Percentiles rank a stretch among this genome's conserved stretches.
Evolutionary conservation across 345 rosid species (phyloP).

Genomic region (Acer campestre): DNA sequence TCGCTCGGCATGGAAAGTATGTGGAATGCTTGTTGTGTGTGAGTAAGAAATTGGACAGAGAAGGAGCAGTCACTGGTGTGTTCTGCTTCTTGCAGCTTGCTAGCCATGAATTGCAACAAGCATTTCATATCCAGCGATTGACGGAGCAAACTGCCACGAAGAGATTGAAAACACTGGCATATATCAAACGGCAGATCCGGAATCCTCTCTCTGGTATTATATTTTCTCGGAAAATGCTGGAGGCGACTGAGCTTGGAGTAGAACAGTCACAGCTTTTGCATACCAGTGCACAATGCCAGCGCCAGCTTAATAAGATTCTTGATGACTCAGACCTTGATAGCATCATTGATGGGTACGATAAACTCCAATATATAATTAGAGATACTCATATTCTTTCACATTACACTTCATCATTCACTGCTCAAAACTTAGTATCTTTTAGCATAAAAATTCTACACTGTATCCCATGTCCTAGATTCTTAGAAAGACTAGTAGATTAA

Average conservation of each 20-base stretch:
- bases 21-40: slow-evolving; percentile 81
- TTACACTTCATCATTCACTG: not conserved
- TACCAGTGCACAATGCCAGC: slow-evolving; percentile 82
- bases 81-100: slow-evolving; percentile 98
- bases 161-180: slow-evolving; percentile 74
- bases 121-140: slow-evolving; percentile 80
- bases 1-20: slow-evolving; percentile 64
- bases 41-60: slow-evolving; percentile 78
- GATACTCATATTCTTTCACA: not conserved
- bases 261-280: slow-evolving; percentile 72
- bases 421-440: not conserved
- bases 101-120: slow-evolving; percentile 89
- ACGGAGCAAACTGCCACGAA: slow-evolving; percentile 79
- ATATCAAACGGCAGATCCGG: slow-evolving; percentile 76
- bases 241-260: slow-evolving; percentile 64
- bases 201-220: slow-evolving; percentile 83
- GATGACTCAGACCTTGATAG: slow-evolving; percentile 84
- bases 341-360: slow-evolving; percentile 78
- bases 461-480: not conserved
- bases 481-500: not conserved
- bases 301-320: slow-evolving; percentile 76
- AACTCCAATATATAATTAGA: not conserved
- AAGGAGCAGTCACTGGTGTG: slow-evolving; percentile 72
- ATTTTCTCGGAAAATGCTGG: slow-evolving; percentile 76
- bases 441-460: slow-evolving; percentile 8